Conservation (phyloP, 2,329 filamentous ascomycete genomes). For the Sclerotiophoma versabilis region DNA sequence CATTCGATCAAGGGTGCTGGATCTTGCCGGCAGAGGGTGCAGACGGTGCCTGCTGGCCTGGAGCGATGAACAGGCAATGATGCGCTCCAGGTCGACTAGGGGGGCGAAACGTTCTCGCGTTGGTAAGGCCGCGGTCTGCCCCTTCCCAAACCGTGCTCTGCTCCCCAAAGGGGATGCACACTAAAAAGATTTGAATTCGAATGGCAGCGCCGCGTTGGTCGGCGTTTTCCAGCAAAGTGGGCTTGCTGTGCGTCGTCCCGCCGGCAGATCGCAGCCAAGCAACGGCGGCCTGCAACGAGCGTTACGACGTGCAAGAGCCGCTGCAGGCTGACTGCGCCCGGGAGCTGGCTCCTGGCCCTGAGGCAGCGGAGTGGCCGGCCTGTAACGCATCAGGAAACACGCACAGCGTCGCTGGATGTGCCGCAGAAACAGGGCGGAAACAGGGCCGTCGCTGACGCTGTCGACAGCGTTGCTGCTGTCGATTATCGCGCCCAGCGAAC, state of each 20-base stretch:
- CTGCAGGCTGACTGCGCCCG: conserved; percentile 13
- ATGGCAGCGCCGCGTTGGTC: conserved; percentile 21
- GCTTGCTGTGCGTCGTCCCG: conserved; percentile 28
- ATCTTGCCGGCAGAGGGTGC: conserved; percentile 15
- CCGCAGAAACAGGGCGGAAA: conserved; percentile 17
- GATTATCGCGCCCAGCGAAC: conserved; percentile 25
- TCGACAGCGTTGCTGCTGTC: conserved; percentile 7
- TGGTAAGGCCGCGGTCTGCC: conserved; percentile 12
- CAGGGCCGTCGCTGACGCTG: conserved; percentile 17
- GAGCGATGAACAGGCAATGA: conserved; percentile 12
- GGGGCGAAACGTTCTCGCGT: conserved; percentile 23
- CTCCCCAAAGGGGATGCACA: conserved; percentile 20
- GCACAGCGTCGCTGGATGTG: conserved; percentile 9
- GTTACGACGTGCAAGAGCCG: conserved; percentile 18
- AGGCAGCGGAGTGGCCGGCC: conserved; percentile 1
- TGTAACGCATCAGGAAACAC: conserved; percentile 14
- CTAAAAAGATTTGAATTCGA: conserved; percentile 31
- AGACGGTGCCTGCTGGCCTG: conserved; percentile 16
- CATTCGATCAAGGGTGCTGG: conserved; percentile 22
- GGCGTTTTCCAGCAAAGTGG: conserved; percentile 24
- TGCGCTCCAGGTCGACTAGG: conserved; percentile 12
- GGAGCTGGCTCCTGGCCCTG: conserved; percentile 3
- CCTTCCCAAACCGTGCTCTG: conserved; percentile 29
- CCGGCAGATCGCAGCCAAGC: conserved; percentile 29
- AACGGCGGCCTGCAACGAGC: conserved; percentile 25